These are phyloP conservation scores for Naganishia friedmannii DNA, from an alignment of 768 basidiomycete species.

Conservation along the genomic window DNA sequence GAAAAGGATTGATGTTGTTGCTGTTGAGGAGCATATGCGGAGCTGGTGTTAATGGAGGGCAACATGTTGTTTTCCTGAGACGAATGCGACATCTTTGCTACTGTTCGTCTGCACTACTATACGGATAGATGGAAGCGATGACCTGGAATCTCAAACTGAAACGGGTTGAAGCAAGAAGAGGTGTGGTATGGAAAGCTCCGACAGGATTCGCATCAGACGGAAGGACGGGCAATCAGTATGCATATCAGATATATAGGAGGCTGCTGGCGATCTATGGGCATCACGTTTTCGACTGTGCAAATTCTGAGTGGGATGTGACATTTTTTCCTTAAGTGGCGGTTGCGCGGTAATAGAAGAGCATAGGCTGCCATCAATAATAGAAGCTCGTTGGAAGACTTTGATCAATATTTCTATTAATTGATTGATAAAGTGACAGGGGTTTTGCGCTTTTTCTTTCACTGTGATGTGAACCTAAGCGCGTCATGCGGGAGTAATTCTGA, in stretches of 20 bases:
- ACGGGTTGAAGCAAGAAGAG: neutral
- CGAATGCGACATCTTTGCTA: neutral
- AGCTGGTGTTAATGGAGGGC: neutral
- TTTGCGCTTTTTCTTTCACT: too few species aligned
- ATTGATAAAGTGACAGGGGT: too few species aligned
- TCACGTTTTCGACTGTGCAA: neutral
- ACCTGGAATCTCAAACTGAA: neutral
- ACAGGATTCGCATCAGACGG: constrained; percentile 14
- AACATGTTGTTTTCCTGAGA: neutral
- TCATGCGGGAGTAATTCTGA: too few species aligned
- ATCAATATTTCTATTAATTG: too few species aligned
- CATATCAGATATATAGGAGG: neutral
- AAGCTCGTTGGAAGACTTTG: too few species aligned
- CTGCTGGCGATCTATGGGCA: neutral
- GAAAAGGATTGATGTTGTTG: neutral
- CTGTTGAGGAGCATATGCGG: neutral
- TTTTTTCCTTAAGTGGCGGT: neutral
- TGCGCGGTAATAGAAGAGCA: too few species aligned
- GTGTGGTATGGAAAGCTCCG: constrained; percentile 2
- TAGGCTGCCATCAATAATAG: too few species aligned
- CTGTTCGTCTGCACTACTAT: too few species aligned
- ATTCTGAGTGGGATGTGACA: neutral
- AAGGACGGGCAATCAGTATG: neutral
- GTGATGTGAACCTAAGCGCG: too few species aligned
- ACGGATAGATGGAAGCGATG: neutral